A percentile compares a stretch with the other conserved stretches of the same genome.
These are phyloP conservation scores for Taiwanofungus camphoratus DNA, from an alignment of 1,284 basidiomycete species.

Conservation along the genomic window DNA sequence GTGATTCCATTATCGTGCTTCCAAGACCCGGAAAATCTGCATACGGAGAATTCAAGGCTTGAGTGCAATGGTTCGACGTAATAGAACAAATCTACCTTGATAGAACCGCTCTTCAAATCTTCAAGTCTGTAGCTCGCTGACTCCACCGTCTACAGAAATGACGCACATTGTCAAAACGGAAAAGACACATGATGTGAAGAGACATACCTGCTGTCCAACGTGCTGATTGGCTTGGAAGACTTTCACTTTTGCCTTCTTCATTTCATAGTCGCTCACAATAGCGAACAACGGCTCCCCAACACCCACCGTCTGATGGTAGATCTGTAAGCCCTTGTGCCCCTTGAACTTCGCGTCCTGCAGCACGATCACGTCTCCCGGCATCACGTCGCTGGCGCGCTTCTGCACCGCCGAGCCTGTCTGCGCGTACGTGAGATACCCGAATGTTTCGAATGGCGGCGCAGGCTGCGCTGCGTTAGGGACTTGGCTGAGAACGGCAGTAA, in stretches of 20 bases:
- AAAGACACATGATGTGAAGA: constrained; percentile 9
- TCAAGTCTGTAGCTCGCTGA: constrained; percentile 81
- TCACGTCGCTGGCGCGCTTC: constrained; percentile 70
- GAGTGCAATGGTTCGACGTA: not conserved
- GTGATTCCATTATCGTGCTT: no score
- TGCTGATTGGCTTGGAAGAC: constrained; percentile 79
- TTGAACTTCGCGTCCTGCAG: constrained; percentile 79
- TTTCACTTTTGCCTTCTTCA: constrained; percentile 80
- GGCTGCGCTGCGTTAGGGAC: constrained; percentile 47
- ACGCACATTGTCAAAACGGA: constrained; percentile 16
- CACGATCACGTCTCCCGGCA: constrained; percentile 81
- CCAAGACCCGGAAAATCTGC: constrained; percentile 26
- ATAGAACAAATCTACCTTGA: constrained; percentile 48
- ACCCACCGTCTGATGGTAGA: constrained; percentile 63
- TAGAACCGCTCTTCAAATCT: constrained; percentile 79
- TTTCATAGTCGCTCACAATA: constrained; percentile 77
- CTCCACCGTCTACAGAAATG: constrained; percentile 58
- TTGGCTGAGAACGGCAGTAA: constrained; percentile 56
- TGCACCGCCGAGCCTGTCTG: constrained; percentile 67
- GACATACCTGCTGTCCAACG: constrained; percentile 65
- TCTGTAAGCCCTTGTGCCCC: constrained; percentile 78
- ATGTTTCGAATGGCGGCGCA: constrained; percentile 34
- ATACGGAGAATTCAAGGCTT: not conserved
- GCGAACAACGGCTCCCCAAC: constrained; percentile 62
- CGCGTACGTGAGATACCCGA: constrained; percentile 71